Conservation (phyloP, 2,329 filamentous ascomycete genomes). For the Cylindrodendrum hubeiense region DNA sequence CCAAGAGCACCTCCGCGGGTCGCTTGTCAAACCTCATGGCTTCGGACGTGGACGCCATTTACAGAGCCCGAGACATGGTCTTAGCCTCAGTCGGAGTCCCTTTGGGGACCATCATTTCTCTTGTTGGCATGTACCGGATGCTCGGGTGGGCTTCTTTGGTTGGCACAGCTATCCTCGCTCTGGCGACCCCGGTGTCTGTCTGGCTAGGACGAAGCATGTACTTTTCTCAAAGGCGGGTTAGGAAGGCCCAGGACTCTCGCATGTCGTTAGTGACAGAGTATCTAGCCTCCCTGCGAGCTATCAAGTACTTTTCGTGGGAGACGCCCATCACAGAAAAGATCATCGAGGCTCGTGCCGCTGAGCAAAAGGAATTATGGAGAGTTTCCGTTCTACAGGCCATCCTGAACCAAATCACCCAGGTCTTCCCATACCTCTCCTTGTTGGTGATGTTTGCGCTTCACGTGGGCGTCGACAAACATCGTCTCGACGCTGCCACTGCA, state of each 20-base stretch:
- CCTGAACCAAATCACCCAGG: slow-evolving; percentile 63
- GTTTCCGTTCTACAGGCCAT: slow-evolving; percentile 61
- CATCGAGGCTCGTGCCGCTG: slow-evolving; percentile 60
- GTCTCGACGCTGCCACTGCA: slow-evolving; percentile 67
- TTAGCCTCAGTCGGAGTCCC: slow-evolving; percentile 60
- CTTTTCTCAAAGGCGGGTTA: slow-evolving; percentile 63
- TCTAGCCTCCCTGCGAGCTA: slow-evolving; percentile 66
- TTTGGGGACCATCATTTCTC: slow-evolving; percentile 59
- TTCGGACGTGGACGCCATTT: slow-evolving; percentile 68
- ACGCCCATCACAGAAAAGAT: slow-evolving; percentile 64
- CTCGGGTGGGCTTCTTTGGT: slow-evolving; percentile 68
- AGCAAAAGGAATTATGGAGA: slow-evolving; percentile 67
- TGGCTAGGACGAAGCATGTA: slow-evolving; percentile 63
- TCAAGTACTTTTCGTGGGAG: slow-evolving; percentile 74
- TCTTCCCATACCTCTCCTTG: slow-evolving; percentile 65
- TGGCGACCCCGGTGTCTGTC: slow-evolving; percentile 63
- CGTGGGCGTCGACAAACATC: slow-evolving; percentile 59
- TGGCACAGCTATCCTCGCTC: slow-evolving; percentile 61
- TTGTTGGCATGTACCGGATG: slow-evolving; percentile 66
- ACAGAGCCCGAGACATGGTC: slow-evolving; percentile 63
- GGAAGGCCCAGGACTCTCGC: slow-evolving; percentile 67
- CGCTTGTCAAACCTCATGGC: slow-evolving; percentile 69
- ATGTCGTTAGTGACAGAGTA: slow-evolving; percentile 71
- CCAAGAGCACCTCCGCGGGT: slow-evolving; percentile 60
- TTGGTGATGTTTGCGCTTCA: slow-evolving; percentile 67